Base-by-base conservation (phyloP, 1,284 basidiomycete genomes). In the Melampsora americana region DNA sequence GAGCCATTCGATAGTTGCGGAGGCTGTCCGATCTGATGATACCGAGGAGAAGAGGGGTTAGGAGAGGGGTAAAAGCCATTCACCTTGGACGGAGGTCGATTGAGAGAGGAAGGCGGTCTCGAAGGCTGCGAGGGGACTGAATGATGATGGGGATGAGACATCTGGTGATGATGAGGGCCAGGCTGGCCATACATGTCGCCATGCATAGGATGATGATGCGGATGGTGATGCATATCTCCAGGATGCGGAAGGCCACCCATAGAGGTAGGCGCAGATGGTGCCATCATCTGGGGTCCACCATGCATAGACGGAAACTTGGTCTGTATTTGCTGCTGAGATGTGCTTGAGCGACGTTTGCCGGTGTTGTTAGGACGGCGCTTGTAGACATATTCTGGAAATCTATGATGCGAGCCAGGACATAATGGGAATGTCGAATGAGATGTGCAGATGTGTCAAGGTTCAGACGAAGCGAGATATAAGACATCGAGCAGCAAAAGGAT, bases 291-390 rank as follows among this genome's bases (percentile, higher is more conserved):
- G 11, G 30, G 44, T 26, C 20, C 70, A 20, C 62, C 62, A 48
- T 46, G 48, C 32, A 61, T 62, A 28, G 46, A 65, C 1, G 70
- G 42, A 44, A 56, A 66, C 50, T 73, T 73, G n/a, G 62, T 20
- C 35, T 73, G 62, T n/a, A 73, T 23, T 48, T 66, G 62, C 48
- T 64, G 59, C 23, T 66, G 61, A 5, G 70, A 73, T n/a, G 62
- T 56, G 23, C 70, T 73, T 14, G 70, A 73, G 28, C 70, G 70
- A 66, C 70, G 70, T 28, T 73, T 73, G 14, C 70, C 70, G 12
- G 70, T 73, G 70, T 73, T 73, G 30, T 73, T 73, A n/a, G 70
- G 70, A 42, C 70, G 70, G n/a, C 70, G 70, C 48, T 73, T 73
- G 28, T 73, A 73, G 16, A 73, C 70, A 39, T 73, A 73, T 50